These are phyloP conservation scores for Melianthus villosus DNA, from an alignment of 441 rosid genomes.

Conservation along the genomic window DNA sequence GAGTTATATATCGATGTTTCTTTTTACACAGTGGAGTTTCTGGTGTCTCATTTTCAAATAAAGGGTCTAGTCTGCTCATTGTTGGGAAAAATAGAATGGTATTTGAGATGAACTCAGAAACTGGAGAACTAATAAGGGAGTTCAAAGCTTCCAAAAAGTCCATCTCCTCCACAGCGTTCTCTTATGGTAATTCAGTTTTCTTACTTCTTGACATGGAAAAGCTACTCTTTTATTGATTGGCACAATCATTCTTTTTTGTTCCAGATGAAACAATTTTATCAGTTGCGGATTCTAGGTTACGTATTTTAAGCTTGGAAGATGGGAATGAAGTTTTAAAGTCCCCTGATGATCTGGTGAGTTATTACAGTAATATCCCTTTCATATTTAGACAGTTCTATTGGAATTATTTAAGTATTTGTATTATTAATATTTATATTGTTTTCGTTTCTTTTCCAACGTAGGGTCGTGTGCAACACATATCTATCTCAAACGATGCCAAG, in stretches of 20 bases:
- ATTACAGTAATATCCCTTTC: neutral
- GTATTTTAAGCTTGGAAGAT: conserved; percentile 17
- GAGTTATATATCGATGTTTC: neutral
- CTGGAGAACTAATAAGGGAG: conserved; percentile 19
- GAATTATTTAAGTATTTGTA: too few relatives aligned
- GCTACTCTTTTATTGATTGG: neutral
- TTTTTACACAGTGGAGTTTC: conserved; percentile 21
- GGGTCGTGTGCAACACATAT: conserved; percentile 19
- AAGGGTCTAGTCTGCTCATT: conserved; percentile 16
- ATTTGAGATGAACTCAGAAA: conserved; percentile 20
- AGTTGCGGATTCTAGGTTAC: conserved; percentile 13
- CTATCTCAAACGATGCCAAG: conserved; percentile 26
- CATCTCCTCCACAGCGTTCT: conserved; percentile 21
- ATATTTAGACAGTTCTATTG: too few relatives aligned
- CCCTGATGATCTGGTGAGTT: conserved; percentile 20
- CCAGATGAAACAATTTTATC: conserved; percentile 23
- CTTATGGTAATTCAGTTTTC: conserved; percentile 17
- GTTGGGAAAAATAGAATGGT: conserved; percentile 22
- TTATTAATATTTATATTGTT: too few relatives aligned
- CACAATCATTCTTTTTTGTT: conserved; percentile 2
- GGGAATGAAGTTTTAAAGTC: conserved; percentile 28
- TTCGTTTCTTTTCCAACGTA: conserved; percentile 9
- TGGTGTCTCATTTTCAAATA: conserved; percentile 22
- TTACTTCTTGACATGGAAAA: neutral
- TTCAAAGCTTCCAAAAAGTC: conserved; percentile 22